Evolutionary conservation across 257 asterid species (phyloP).

Genomic region (Solanum chiquidenum): DNA sequence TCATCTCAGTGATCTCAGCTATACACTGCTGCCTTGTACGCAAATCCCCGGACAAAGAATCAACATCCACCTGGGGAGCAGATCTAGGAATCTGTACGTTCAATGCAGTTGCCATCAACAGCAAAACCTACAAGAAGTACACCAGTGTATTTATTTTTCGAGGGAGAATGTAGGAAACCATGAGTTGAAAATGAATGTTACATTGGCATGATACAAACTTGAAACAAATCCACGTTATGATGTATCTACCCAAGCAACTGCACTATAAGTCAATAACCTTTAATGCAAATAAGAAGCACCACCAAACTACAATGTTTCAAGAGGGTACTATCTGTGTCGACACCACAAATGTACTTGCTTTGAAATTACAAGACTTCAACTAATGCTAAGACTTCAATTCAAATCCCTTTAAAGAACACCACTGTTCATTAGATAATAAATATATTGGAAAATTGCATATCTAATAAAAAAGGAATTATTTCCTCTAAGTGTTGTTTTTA

Average conservation of each 20-base stretch:
- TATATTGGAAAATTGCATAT: not conserved
- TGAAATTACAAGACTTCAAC: not conserved
- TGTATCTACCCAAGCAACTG: not conserved
- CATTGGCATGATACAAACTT: not conserved
- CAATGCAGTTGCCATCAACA: slow-evolving; percentile 97
- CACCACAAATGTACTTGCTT: not conserved
- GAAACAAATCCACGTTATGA: not conserved
- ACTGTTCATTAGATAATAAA: too few relatives aligned
- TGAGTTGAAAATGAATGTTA: not conserved
- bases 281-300: not conserved
- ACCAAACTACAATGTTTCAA: not conserved
- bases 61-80: slow-evolving; percentile 30
- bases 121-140: slow-evolving; percentile 52
- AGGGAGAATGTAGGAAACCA: not conserved
- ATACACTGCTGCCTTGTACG: slow-evolving; percentile 80
- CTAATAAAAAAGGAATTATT: not conserved
- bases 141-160: not conserved
- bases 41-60: slow-evolving; percentile 40
- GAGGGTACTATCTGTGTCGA: not conserved
- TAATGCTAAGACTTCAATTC: too few relatives aligned
- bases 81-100: slow-evolving; percentile 41
- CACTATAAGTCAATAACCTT: not conserved
- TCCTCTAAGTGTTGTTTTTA: not conserved
- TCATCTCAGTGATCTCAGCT: slow-evolving; percentile 98
- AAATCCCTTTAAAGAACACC: too few relatives aligned